A percentile compares a stretch with the other conserved stretches of the same genome.
Conservation (phyloP, 164 flowering plant genomes). For the Tetrastigma voinierianum region DNA sequence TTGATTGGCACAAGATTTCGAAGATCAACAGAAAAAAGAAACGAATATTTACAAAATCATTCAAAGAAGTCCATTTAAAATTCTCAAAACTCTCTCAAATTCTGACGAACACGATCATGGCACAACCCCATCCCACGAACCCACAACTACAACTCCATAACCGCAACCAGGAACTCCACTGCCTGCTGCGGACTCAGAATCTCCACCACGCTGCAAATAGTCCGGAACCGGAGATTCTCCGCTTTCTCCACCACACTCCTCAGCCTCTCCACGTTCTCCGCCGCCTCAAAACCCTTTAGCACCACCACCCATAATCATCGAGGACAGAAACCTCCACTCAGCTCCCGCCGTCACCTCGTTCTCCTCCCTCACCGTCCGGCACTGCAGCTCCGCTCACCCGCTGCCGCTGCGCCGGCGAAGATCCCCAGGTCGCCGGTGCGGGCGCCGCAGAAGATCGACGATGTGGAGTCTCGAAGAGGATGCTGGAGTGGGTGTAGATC, state of each 20-base stretch:
- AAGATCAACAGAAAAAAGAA: too few species aligned
- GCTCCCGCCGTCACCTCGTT: slow-evolving; percentile 55
- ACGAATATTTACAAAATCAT: too few species aligned
- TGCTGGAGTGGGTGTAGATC: slow-evolving; percentile 65
- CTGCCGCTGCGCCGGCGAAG: slow-evolving; percentile 57
- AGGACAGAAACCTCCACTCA: slow-evolving; percentile 64
- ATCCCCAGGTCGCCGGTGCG: slow-evolving; percentile 73
- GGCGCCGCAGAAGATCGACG: slow-evolving; percentile 53
- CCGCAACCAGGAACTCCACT: slow-evolving; percentile 62
- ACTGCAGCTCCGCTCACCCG: slow-evolving; percentile 63
- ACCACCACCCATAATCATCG: slow-evolving; percentile 28
- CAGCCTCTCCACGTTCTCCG: slow-evolving; percentile 35
- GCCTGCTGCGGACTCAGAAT: slow-evolving; percentile 66
- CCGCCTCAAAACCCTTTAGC: slow-evolving; percentile 7
- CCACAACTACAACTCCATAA: slow-evolving; percentile 57
- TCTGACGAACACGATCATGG: slow-evolving; percentile 33
- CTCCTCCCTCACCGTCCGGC: slow-evolving; percentile 65
- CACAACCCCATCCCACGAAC: slow-evolving; percentile 49
- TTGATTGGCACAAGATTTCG: too few species aligned
- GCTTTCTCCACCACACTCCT: slow-evolving; percentile 44
- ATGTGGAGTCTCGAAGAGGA: slow-evolving; percentile 55
- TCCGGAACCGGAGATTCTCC: slow-evolving; percentile 55
- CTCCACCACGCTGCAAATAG: slow-evolving; percentile 49
- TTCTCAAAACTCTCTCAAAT: background rate
- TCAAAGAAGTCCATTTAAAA: too few species aligned